phyloP scores from a whole-genome alignment of 208 protist species.

The Strigomonas galati region DNA sequence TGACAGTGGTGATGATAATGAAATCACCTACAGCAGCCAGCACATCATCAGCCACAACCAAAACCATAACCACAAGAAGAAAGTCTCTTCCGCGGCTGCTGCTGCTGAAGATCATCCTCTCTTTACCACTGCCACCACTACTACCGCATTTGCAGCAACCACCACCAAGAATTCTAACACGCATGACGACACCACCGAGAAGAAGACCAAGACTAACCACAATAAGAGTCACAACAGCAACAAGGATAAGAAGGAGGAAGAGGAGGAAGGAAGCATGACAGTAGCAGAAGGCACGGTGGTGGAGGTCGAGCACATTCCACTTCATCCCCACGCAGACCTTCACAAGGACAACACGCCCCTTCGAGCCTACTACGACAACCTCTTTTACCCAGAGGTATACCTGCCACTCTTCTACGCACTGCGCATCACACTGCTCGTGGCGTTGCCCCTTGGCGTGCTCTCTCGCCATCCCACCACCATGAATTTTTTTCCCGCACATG shows the following conservation, averaged over 20 bases:
- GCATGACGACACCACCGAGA: background rate
- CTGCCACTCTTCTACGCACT: conserved; percentile 43
- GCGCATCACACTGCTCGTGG: conserved; percentile 48
- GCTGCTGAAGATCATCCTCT: background rate
- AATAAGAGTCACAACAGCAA: background rate
- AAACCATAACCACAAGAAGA: background rate
- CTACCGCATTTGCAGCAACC: no score
- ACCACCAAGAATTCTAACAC: no score
- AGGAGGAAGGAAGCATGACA: background rate
- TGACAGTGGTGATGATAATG: background rate
- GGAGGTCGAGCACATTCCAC: background rate
- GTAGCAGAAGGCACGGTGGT: background rate
- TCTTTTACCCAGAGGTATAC: conserved; percentile 43
- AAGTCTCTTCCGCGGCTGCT: background rate
- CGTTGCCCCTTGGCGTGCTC: conserved; percentile 39
- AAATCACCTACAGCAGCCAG: background rate
- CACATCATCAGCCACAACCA: background rate
- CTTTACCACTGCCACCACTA: background rate
- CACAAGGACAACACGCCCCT: conserved; percentile 10
- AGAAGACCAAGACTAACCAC: background rate
- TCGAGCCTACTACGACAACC: conserved; percentile 13
- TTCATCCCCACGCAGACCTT: background rate
- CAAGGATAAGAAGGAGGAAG: background rate
- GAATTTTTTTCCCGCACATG: conserved; percentile 35
- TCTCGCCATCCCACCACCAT: conserved; percentile 20